phyloP scores from a whole-genome alignment of 257 asterid species.

The Fraxinus americana region DNA sequence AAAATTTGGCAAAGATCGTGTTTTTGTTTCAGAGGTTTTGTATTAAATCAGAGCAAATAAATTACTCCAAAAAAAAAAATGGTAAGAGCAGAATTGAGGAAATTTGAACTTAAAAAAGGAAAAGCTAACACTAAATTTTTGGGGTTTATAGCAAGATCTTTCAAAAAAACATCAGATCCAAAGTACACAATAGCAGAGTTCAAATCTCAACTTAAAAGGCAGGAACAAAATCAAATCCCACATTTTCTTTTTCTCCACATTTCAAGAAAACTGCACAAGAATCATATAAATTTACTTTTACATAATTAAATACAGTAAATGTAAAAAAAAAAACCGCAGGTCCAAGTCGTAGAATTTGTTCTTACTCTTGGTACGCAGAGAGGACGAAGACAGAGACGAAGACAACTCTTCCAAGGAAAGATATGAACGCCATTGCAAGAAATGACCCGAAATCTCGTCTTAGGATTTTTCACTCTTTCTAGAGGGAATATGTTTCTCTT shows the following conservation, averaged over 20 bases:
- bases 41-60: not conserved
- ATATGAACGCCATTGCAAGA: conserved; percentile 58
- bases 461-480: conserved; percentile 12
- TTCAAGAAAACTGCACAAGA: conserved; percentile 16
- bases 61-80: not conserved
- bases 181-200: conserved; percentile 9
- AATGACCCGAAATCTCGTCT: not conserved
- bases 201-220: not conserved
- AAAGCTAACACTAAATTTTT: not conserved
- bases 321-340: conserved; percentile 32
- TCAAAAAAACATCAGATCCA: conserved; percentile 39
- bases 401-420: conserved; percentile 79
- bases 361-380: conserved; percentile 92
- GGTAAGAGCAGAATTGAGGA: not conserved
- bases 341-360: conserved; percentile 33
- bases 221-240: not conserved
- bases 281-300: not conserved
- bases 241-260: not conserved
- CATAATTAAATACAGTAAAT: conserved; percentile 4
- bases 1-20: not conserved
- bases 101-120: not conserved
- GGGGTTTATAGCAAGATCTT: not conserved
- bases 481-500: conserved; percentile 19
- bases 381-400: conserved; percentile 89
- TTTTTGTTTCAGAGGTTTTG: not conserved